Base-by-base conservation (phyloP, 306 rosid genomes). In the Malus orientalis region DNA sequence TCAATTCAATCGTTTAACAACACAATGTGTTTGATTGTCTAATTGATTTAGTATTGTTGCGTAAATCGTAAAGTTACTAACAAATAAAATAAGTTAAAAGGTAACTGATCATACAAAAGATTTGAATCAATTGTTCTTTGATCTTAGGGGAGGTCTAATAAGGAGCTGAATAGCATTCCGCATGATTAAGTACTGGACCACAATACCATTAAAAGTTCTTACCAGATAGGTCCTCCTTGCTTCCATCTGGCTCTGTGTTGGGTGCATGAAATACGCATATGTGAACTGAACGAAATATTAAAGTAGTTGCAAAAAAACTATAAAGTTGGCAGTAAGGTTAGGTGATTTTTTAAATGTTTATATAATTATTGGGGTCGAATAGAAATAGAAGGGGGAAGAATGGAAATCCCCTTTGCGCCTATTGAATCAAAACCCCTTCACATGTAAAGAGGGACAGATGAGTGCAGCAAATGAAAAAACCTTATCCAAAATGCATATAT, bases 301-400 rank as follows among this genome's bases (percentile, higher is more conserved):
- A 36, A 19, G 49, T 36, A 4, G n/a, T 66, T 66, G 27, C 49
- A 10, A 66, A 57, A 49, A 33, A 66, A 19, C 51, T 23, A 66
- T 73, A 73, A 58, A 73, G 76, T 73, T 23, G 69, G 67, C 58
- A 60, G 69, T 74, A 60, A 61, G 69, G 62, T 74, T 74, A 42
- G 77, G 69, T 74, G 77, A 27, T 59, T 38, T 73, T 58, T 40
- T 38, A 38, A 73, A 40, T 15, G 16, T 42, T 9, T 44, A 42
- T 42, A 42, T 25, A 74, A 51, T 74, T 27, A 61, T 11, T 55
- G 11, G 8, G 64, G 75, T 54, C 30, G 30, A 32, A 47, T 70
- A 29, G 74, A 11, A 29, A 51, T 11, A 71, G 2, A 20, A 54
- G 47, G 64, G 11, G 5, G 36, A 54, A 16, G 75, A 71, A 71